Base-by-base conservation (phyloP, 331 rosid species). In the Pyrus hybrid region DNA sequence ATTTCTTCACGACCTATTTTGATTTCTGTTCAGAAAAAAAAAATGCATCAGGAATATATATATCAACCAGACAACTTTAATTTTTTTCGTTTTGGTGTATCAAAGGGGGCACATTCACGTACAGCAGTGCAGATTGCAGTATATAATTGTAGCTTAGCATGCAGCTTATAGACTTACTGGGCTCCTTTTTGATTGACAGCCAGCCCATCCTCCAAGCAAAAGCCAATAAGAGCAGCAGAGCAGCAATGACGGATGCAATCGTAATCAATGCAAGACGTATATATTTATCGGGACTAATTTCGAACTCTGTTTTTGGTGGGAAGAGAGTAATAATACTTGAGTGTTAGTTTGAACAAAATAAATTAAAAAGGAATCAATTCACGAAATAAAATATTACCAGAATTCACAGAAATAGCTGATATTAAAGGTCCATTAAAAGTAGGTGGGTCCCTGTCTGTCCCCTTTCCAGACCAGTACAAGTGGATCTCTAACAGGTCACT, bases 401-500 rank as follows among this genome's bases (percentile, higher is more conserved):
- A 77, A 13, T 5, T 8, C 6, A 70, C 73, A 14, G 84, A 51
- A 37, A 80, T 70, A 41, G 84, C 84, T 8, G 80, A 75, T 23
- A 80, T 70, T 9, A 69, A 77, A 45, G 84, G 77, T 25, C 84
- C 84, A 62, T 73, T 54, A 7, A 43, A 51, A 43, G 30, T 49
- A 28, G 79, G 33, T 2, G 1, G 5, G 7, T 26, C 2, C 13
- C 10, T 5, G 0, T 2, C 1, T 22, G 72, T 63, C 21, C 80
- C 84, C 72, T 70, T 80, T 53, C 77, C 80, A 53, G 71, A 16
- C 83, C 79, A 74, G 75, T 74, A 73, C 32, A 80, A 18, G 47
- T 68, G 71, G 58, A 80, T 80, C 32, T 72, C 61, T 3, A 29
- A 29, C 47, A 66, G 29, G 4, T 29, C 6, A 43, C 33, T 5